Conservation (phyloP, 257 asterid species). For the Dorcoceras hygrometricum region DNA sequence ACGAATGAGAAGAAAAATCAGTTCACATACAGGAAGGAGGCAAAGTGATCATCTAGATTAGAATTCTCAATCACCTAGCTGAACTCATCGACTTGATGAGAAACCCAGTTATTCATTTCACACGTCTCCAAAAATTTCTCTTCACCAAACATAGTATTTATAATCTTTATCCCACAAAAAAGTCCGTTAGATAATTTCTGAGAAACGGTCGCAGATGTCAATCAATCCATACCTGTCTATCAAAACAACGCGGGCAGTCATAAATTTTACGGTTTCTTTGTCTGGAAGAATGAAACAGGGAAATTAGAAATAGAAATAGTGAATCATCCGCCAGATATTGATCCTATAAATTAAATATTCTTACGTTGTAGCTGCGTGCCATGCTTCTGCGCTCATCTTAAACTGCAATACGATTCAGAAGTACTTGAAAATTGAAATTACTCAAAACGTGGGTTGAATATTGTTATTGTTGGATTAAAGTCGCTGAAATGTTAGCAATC, state of each 20-base stretch:
- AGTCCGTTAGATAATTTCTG: neutral
- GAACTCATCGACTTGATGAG: conserved; percentile 16
- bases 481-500: neutral
- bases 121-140: neutral
- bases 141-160: conserved; percentile 11
- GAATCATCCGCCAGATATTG: conserved; percentile 15
- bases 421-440: neutral
- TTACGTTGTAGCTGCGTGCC: conserved; percentile 42
- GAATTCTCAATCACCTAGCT: conserved; percentile 20
- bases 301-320: conserved; percentile 20
- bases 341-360: conserved; percentile 19
- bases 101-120: neutral
- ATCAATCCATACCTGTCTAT: conserved; percentile 40
- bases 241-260: conserved; percentile 51
- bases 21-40: conserved; percentile 14
- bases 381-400: conserved; percentile 33
- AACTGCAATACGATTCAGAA: conserved; percentile 37
- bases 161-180: conserved; percentile 7
- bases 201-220: conserved; percentile 12
- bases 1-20: neutral
- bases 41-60: conserved; percentile 13
- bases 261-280: conserved; percentile 37
- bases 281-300: conserved; percentile 32
- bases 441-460: neutral
- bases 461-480: no score